A percentile compares a stretch with the other conserved stretches of the same genome.
Evolutionary conservation across 345 rosid genomes (phyloP).

Genomic region (Rhizophora apiculata): DNA sequence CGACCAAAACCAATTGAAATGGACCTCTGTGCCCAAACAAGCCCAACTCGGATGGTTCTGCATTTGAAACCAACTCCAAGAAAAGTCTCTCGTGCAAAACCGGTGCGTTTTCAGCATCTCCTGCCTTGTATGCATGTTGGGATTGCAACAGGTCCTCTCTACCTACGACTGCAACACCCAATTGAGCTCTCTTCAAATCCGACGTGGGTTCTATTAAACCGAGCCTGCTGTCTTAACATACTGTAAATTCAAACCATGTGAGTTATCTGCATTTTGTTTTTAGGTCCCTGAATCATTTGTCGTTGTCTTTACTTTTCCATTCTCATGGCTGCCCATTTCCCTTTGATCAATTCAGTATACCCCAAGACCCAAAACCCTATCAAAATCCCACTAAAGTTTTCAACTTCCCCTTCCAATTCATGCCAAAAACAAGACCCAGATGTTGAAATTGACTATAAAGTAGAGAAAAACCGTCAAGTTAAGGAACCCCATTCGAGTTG

Average conservation of each 20-base stretch:
- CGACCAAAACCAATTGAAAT: too few species aligned
- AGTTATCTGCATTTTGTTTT: background rate
- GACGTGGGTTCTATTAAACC: slow-evolving; percentile 1
- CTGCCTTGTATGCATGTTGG: too few species aligned
- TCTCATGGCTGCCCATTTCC: slow-evolving; percentile 18
- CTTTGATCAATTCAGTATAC: slow-evolving; percentile 6
- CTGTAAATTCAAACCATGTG: slow-evolving; percentile 1
- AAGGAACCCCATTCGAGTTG: slow-evolving; percentile 38
- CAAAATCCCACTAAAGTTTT: slow-evolving; percentile 16
- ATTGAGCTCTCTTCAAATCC: background rate
- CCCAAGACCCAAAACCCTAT: slow-evolving; percentile 19
- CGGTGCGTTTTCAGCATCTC: too few species aligned
- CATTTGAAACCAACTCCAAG: too few species aligned
- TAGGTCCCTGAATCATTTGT: too few species aligned
- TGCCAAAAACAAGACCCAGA: slow-evolving; percentile 36
- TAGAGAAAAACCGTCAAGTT: slow-evolving; percentile 9
- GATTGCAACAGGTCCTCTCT: background rate
- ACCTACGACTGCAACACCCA: background rate
- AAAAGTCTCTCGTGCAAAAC: too few species aligned
- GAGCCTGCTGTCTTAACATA: background rate
- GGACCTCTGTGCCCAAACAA: too few species aligned
- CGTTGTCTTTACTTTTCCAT: background rate
- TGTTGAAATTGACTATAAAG: slow-evolving; percentile 19
- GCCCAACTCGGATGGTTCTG: too few species aligned
- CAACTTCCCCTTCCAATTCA: slow-evolving; percentile 28